phyloP scores from a whole-genome alignment of 179 eudicot genomes.

The Dionaea muscipula region DNA sequence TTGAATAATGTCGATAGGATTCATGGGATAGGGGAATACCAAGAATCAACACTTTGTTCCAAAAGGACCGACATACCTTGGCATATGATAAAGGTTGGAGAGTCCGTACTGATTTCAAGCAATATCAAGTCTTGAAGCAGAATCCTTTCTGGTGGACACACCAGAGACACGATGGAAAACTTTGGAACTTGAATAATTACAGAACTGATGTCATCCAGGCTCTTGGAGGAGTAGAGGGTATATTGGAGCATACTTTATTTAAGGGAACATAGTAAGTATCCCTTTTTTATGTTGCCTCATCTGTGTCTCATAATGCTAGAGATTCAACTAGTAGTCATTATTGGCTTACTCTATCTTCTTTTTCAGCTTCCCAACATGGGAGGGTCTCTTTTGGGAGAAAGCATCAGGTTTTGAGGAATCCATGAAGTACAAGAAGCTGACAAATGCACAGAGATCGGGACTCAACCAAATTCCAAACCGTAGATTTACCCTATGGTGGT shows the following conservation, averaged over 20 bases:
- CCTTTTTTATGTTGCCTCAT: neutral
- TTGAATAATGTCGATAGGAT: conserved; percentile 31
- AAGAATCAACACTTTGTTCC: conserved; percentile 92
- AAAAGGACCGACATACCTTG: conserved; percentile 95
- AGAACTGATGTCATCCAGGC: conserved; percentile 99
- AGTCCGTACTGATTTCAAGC: conserved; percentile 96
- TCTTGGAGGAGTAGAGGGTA: conserved; percentile 99
- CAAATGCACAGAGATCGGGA: conserved; percentile 98
- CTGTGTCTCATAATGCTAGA: neutral
- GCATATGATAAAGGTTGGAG: conserved; percentile 99
- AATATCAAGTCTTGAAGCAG: conserved; percentile 94
- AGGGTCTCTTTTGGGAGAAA: conserved; percentile 99
- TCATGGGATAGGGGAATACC: conserved; percentile 99
- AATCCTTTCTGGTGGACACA: conserved; percentile 99
- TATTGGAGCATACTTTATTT: conserved; percentile 87
- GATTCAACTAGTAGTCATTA: neutral
- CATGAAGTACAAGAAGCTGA: conserved; percentile 95
- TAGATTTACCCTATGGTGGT: conserved; percentile 99
- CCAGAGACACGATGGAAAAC: conserved; percentile 95
- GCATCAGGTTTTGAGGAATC: conserved; percentile 99
- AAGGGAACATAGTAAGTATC: conserved; percentile 81
- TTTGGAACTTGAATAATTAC: conserved; percentile 97
- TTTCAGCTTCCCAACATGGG: conserved; percentile 96
- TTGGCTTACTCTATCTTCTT: conserved; percentile 4
- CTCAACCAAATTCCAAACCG: conserved; percentile 97